Evolutionary conservation across 805 yeast genomes (phyloP).

Genomic region (Myxozyma kluyveri): DNA sequence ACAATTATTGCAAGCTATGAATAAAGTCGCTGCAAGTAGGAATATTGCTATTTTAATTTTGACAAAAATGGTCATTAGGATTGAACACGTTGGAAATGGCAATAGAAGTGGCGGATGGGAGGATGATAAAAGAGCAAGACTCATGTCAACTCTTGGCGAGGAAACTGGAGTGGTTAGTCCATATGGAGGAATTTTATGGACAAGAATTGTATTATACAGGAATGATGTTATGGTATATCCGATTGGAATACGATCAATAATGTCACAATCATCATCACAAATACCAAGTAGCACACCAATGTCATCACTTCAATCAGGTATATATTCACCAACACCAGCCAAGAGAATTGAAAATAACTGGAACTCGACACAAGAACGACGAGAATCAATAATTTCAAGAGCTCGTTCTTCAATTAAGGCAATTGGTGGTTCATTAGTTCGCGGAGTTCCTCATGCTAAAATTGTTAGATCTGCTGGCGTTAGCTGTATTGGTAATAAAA

Average conservation of each 20-base stretch:
- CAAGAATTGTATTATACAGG: constrained; percentile 17
- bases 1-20: constrained; percentile 2
- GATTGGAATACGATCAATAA: too few species aligned
- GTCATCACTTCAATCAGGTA: too few species aligned
- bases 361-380: too few species aligned
- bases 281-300: too few species aligned
- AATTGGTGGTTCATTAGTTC: too few species aligned
- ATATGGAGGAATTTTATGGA: constrained; percentile 13
- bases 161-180: constrained; percentile 4
- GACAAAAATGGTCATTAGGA: constrained; percentile 18
- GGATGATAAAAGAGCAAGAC: constrained; percentile 13
- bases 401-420: too few species aligned
- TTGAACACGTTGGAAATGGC: neutral
- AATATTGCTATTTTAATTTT: constrained; percentile 14
- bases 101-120: neutral
- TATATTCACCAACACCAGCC: too few species aligned
- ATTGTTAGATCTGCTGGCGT: constrained; percentile 23
- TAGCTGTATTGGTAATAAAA: constrained; percentile 3
- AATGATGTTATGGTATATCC: constrained; percentile 13
- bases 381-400: too few species aligned
- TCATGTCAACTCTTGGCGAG: constrained; percentile 21
- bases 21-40: constrained; percentile 11
- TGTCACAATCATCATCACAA: neutral
- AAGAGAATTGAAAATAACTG: too few species aligned
- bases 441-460: constrained; percentile 26